Evolutionary conservation across 2,329 filamentous ascomycete genomes (phyloP), one percentile per base, ranked within the genome.

Genomic region (Harringtonia lauricola): DNA sequence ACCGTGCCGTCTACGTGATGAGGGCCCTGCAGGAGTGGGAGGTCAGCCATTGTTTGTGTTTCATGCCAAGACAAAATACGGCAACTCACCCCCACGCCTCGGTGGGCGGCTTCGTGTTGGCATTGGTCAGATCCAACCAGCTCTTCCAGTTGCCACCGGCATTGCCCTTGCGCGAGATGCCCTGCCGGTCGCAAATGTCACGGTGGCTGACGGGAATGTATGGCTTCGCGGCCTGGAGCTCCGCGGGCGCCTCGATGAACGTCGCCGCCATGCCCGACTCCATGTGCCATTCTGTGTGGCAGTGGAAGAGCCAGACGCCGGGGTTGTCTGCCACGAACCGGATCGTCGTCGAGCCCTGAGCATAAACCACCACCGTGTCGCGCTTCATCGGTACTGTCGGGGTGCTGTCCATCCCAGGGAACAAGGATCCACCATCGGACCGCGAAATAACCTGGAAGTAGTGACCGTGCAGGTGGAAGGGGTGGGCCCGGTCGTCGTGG

Each of bases 401-500:
- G 49, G 76, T 76, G n/a, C 64, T 58, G 81, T 2, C 66, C 64
- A 7, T 19, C 21, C 79, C 76, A 0, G 63, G 72, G 2, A 75
- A 81, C 2, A 66, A 64, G 51, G 54, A 64, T 0, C 79, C 70
- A 30, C 79, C 75, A 0, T 59, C 63, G 2, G 60, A 59, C 59
- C 60, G 64, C 48, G 56, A 61, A 33, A 64, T 59, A 36, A 47
- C 31, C 28, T 86, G 83, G 62, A 88, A 86, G 49, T 74, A 65
- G 57, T 87, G 82, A 0, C 84, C 83, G 62, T 92, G 87, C 1
- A 94, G 58, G 54, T 85, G 83, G 65, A 88, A 88, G 3, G 76
- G 86, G 53, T 87, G 83, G 10, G 77, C 79, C 30, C 84, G 64
- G 48, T 70, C 60, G 52, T 89, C 84, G 34, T 78, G 68, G 55